Percentiles rank a stretch among this genome's conserved stretches.
Conservation (phyloP, 2,329 filamentous ascomycete genomes). For the Sclerotinia minor region DNA sequence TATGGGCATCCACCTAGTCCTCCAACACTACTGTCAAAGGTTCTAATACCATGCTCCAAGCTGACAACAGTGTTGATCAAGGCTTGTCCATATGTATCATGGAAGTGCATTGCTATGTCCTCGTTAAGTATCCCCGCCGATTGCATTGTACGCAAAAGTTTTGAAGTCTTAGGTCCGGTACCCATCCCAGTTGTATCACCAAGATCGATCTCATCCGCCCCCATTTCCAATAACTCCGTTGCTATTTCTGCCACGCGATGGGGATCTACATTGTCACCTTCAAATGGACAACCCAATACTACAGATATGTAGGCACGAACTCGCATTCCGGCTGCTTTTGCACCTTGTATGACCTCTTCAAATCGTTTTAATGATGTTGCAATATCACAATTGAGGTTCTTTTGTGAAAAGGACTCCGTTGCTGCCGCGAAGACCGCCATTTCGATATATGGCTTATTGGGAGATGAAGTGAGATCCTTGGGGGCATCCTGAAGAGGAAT, state of each 20-base stretch:
- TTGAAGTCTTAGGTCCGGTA: slow-evolving; percentile 68
- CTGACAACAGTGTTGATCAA: slow-evolving; percentile 79
- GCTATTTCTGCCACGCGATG: slow-evolving; percentile 66
- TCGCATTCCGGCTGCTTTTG: slow-evolving; percentile 63
- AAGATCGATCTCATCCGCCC: slow-evolving; percentile 85
- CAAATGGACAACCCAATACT: slow-evolving; percentile 77
- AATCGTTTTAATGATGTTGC: slow-evolving; percentile 71
- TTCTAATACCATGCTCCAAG: slow-evolving; percentile 73
- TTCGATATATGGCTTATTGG: slow-evolving; percentile 55
- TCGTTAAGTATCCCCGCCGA: slow-evolving; percentile 67
- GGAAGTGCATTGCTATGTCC: slow-evolving; percentile 80
- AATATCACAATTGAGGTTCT: slow-evolving; percentile 81
- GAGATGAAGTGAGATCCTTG: slow-evolving; percentile 2
- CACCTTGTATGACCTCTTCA: slow-evolving; percentile 66
- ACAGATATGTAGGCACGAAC: slow-evolving; percentile 81
- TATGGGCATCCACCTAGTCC: slow-evolving; percentile 85
- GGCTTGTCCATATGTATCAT: slow-evolving; percentile 85
- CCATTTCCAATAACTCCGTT: slow-evolving; percentile 73
- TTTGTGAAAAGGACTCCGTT: slow-evolving; percentile 76
- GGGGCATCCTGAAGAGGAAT: slow-evolving; percentile 35
- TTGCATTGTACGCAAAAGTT: slow-evolving; percentile 63
- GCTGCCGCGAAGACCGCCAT: slow-evolving; percentile 80
- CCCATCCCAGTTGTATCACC: slow-evolving; percentile 92
- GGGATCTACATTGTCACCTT: slow-evolving; percentile 64
- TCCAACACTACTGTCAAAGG: slow-evolving; percentile 77